Conservation (phyloP, 2,329 filamentous ascomycete genomes). For the Aspergillus sp. region DNA sequence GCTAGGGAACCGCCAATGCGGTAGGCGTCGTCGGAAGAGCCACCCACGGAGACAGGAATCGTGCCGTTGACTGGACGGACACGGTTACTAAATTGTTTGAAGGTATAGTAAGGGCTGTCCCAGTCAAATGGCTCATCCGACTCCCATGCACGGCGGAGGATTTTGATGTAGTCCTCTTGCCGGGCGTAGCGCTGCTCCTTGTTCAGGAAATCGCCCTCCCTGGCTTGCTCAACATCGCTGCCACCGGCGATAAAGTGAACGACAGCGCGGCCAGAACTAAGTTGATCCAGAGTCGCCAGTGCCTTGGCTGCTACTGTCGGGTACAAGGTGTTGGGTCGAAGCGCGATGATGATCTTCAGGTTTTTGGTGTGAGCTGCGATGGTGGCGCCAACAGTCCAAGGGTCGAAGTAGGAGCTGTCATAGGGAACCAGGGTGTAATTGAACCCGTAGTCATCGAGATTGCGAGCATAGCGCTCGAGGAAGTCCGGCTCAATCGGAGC, state of each 20-base stretch:
- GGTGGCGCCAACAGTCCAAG: constrained; percentile 60
- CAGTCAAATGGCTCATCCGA: constrained; percentile 61
- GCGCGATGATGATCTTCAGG: constrained; percentile 61
- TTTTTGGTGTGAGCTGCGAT: constrained; percentile 59
- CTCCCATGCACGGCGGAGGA: constrained; percentile 59
- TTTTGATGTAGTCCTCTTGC: constrained; percentile 62
- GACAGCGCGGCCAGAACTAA: constrained; percentile 57
- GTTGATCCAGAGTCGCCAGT: constrained; percentile 61
- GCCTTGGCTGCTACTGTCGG: constrained; percentile 64
- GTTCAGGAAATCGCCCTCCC: constrained; percentile 59
- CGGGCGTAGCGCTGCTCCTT: constrained; percentile 60
- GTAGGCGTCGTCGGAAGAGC: constrained; percentile 60
- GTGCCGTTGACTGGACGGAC: constrained; percentile 55
- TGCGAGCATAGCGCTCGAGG: constrained; percentile 56
- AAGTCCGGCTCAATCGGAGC: constrained; percentile 57
- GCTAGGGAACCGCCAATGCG: constrained; percentile 58
- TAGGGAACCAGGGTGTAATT: constrained; percentile 64
- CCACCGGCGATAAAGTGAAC: constrained; percentile 65
- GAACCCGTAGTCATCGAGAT: constrained; percentile 60
- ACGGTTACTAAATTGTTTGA: constrained; percentile 57
- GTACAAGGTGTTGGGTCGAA: constrained; percentile 62
- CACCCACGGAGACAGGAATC: constrained; percentile 61
- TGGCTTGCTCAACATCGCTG: constrained; percentile 59
- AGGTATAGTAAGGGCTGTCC: constrained; percentile 60
- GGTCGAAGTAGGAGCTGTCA: constrained; percentile 55